Conservation (phyloP, 2,329 filamentous ascomycete genomes). For the Aspergillus piperis region DNA sequence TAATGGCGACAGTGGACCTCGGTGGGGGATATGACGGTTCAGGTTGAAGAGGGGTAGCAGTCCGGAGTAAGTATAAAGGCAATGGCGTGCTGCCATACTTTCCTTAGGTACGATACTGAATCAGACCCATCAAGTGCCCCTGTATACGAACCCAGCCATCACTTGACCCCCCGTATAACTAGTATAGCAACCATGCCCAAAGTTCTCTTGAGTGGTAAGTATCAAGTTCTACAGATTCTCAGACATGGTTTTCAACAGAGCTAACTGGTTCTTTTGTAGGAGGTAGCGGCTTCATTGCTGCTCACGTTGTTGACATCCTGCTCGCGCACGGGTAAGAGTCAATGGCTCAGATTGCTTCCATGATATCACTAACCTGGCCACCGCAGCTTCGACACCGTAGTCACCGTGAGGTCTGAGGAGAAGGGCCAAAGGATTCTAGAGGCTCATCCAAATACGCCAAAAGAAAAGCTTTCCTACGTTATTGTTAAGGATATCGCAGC, state of each 20-base stretch:
- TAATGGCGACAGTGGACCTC: slow-evolving; percentile 12
- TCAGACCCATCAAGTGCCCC: no score
- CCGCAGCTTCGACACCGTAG: slow-evolving; percentile 60
- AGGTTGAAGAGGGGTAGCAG: slow-evolving; percentile 12
- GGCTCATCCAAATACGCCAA: slow-evolving; percentile 53
- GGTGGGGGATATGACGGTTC: slow-evolving; percentile 9
- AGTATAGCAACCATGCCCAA: slow-evolving; percentile 35
- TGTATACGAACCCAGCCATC: background rate
- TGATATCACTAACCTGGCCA: slow-evolving; percentile 9
- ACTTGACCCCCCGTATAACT: background rate
- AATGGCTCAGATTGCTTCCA: background rate
- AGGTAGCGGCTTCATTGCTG: slow-evolving; percentile 66
- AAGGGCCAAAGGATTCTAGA: slow-evolving; percentile 64
- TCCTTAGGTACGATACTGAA: no score
- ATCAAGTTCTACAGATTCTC: background rate
- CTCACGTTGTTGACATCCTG: slow-evolving; percentile 63
- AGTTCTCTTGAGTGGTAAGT: slow-evolving; percentile 42
- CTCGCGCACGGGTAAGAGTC: slow-evolving; percentile 51
- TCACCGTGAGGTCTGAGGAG: slow-evolving; percentile 62
- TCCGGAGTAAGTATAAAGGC: slow-evolving; percentile 3
- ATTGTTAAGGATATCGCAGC: slow-evolving; percentile 73
- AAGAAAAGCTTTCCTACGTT: slow-evolving; percentile 62
- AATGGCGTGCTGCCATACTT: background rate
- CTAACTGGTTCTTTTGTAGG: slow-evolving; percentile 39
- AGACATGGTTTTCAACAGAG: background rate